Conservation (phyloP, 2,329 filamentous ascomycete species). For the Diaporthe citri region DNA sequence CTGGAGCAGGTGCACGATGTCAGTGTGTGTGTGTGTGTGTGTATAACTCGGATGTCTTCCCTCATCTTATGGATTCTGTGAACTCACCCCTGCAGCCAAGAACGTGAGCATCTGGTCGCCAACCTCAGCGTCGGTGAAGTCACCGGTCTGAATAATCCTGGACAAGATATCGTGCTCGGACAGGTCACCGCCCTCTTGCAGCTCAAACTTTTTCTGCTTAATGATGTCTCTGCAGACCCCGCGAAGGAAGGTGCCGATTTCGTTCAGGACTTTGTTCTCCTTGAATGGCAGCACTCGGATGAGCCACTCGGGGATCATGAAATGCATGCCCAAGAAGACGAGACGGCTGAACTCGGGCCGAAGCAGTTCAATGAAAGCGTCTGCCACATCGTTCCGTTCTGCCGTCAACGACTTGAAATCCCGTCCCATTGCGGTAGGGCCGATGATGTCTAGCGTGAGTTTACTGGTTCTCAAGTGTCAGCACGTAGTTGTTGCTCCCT, state of each 20-base stretch:
- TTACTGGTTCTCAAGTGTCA: conserved; percentile 2
- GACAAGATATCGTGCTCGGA: conserved; percentile 36
- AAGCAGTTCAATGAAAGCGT: conserved; percentile 34
- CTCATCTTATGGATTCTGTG: not conserved
- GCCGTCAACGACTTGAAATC: conserved; percentile 34
- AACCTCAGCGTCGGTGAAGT: conserved; percentile 34
- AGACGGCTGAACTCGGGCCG: conserved; percentile 32
- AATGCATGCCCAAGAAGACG: conserved; percentile 33
- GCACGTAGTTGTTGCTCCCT: not conserved
- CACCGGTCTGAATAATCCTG: conserved; percentile 35
- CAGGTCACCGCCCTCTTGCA: conserved; percentile 26
- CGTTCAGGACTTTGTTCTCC: conserved; percentile 31
- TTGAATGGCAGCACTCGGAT: conserved; percentile 30
- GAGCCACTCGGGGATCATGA: conserved; percentile 35
- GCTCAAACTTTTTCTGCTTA: conserved; percentile 29
- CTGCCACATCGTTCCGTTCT: conserved; percentile 22
- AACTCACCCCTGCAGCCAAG: conserved; percentile 33
- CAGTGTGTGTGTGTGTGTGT: not conserved
- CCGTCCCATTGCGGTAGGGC: conserved; percentile 32
- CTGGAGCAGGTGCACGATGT: not conserved
- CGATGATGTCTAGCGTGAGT: conserved; percentile 35
- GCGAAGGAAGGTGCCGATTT: conserved; percentile 34
- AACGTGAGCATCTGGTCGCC: conserved; percentile 36
- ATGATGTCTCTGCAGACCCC: conserved; percentile 33
- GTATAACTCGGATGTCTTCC: not conserved